Evolutionary conservation across 75 land plant genomes (phyloP).

Genomic region (Picea sitchensis): DNA sequence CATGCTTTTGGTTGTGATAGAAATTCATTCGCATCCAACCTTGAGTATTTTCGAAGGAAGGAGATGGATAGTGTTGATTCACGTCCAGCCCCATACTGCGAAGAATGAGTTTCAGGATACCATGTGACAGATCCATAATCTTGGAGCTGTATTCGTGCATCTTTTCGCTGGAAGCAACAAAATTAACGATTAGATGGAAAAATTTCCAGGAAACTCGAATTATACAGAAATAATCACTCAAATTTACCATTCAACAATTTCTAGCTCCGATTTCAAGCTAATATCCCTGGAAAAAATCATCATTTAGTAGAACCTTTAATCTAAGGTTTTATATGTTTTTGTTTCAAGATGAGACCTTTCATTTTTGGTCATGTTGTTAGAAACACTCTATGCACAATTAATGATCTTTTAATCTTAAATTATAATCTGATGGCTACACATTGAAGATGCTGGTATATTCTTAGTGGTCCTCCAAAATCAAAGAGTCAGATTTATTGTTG

Average conservation of each 20-base stretch:
- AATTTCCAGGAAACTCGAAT: too few relatives aligned
- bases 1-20: conserved; percentile 8
- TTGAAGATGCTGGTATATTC: too few relatives aligned
- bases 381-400: too few relatives aligned
- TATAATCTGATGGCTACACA: too few relatives aligned
- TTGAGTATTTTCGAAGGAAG: conserved; percentile 33
- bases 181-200: too few relatives aligned
- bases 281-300: too few relatives aligned
- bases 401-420: too few relatives aligned
- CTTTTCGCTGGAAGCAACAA: conserved; percentile 11
- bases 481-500: too few relatives aligned
- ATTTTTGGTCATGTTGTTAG: too few relatives aligned
- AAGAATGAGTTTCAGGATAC: conserved; percentile 22
- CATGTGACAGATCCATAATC: conserved; percentile 35
- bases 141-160: conserved; percentile 37
- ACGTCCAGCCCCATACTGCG: conserved; percentile 29
- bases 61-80: conserved; percentile 19
- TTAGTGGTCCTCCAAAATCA: too few relatives aligned
- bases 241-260: not conserved
- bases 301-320: not conserved
- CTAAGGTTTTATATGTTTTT: not conserved
- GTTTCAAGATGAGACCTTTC: too few relatives aligned
- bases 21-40: conserved; percentile 50
- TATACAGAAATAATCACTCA: not conserved
- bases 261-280: too few relatives aligned